Base-by-base conservation (phyloP, 805 yeast genomes). In the Candida andamanensis region DNA sequence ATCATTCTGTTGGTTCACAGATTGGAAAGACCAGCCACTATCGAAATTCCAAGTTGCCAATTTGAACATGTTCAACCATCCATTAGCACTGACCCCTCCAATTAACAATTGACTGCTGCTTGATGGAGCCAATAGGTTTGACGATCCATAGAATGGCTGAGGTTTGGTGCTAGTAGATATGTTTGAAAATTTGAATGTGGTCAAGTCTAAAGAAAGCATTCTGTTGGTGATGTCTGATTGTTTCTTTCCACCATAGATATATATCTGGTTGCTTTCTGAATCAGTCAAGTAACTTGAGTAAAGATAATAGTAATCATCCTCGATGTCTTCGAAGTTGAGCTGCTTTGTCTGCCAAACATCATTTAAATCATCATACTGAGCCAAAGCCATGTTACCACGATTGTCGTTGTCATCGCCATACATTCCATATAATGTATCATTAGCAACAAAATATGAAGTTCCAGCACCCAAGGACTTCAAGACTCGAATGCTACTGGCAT, bases 41-140 rank as follows among this genome's bases (percentile, higher is more conserved):
- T 65, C 62, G 39, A 74, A 76, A 44, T 77, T 78, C 84, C 87
- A 82, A 2, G 80, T 54, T 0, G 92, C 90, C 13, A 81, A 57
- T 53, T 83, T 92, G 44, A 69, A 69, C 78, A 83, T 73, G 40
- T 74, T 72, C 21, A 82, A 72, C 86, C 89, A 82, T 1, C 86
- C 86, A 2, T 57, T 45, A 5, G 51, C 44, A 3, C 84, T 70
- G 32, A 63, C 63, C 3, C 95, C 94, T 0, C 92, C 94, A 25
- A 84, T 58, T 3, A 84, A 50, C 21, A 78, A 52, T 40, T 66
- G 73, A 3, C 72, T 58, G 32, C 58, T 66, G 7, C 74, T 66
- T 18, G 62, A 51, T 15, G 71, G 69, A 1, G 76, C 64, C 37
- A 66, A 52, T 5, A 66, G 33, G 20, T 54, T 61, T 0, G 74